A percentile compares a stretch with the other conserved stretches of the same genome.
These are phyloP conservation scores for Xylaria sp. DNA, from an alignment of 2,329 filamentous ascomycete species.

Conservation along the genomic window DNA sequence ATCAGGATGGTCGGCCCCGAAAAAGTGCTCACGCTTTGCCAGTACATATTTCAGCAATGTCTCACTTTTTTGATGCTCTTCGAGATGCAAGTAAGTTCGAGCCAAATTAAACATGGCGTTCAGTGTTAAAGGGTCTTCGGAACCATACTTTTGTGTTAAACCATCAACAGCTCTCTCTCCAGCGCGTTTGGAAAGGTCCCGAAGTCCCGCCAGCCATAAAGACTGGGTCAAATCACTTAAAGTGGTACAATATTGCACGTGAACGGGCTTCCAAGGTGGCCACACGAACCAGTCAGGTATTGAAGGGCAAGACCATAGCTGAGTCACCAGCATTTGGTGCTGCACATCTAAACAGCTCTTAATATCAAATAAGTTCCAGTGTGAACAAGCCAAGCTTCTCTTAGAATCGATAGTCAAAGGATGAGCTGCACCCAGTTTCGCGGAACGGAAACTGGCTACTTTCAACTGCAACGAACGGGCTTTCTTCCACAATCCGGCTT, in stretches of 20 bases:
- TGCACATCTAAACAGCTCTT: constrained; percentile 25
- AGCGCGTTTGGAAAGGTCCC: constrained; percentile 26
- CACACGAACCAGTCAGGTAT: constrained; percentile 31
- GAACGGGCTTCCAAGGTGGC: constrained; percentile 37
- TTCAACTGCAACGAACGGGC: constrained; percentile 39
- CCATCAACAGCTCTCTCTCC: constrained; percentile 33
- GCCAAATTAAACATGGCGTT: constrained; percentile 47
- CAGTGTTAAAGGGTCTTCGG: constrained; percentile 44
- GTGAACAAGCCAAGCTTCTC: constrained; percentile 18
- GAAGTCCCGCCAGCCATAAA: constrained; percentile 37
- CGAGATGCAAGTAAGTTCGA: constrained; percentile 41
- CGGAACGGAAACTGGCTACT: constrained; percentile 23
- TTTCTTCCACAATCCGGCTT: constrained; percentile 44
- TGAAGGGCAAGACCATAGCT: constrained; percentile 26
- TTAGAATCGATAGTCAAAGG: constrained; percentile 24
- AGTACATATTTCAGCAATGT: constrained; percentile 36
- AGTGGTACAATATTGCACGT: constrained; percentile 34
- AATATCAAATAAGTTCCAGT: constrained; percentile 32
- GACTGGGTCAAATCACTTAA: constrained; percentile 34
- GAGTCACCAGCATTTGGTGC: constrained; percentile 23
- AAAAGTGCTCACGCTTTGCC: constrained; percentile 34
- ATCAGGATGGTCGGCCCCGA: constrained; percentile 43
- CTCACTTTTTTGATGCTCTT: constrained; percentile 37
- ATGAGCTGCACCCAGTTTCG: constrained; percentile 22
- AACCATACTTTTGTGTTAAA: constrained; percentile 34